These are phyloP conservation scores for Sinapis alba DNA, from an alignment of 441 rosid genomes.

Conservation along the genomic window DNA sequence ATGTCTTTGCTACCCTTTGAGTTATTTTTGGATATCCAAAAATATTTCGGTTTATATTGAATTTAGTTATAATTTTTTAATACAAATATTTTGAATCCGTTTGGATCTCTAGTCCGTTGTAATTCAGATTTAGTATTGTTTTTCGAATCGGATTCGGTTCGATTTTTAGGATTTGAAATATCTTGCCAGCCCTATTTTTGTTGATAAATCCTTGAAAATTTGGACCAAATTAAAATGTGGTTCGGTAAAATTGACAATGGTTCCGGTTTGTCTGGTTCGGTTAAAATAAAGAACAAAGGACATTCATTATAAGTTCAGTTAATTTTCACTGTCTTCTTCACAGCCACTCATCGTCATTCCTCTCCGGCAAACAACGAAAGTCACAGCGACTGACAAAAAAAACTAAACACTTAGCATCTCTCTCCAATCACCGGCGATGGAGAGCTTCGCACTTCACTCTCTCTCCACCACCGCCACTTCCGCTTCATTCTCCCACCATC, in stretches of 20 bases:
- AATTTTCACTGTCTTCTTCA: slow-evolving; percentile 4
- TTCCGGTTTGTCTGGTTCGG: slow-evolving; percentile 4
- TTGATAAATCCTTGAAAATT: neutral
- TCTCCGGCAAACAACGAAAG: slow-evolving; percentile 23
- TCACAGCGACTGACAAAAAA: neutral
- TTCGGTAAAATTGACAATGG: neutral
- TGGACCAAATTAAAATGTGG: neutral
- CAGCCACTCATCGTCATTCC: slow-evolving; percentile 11
- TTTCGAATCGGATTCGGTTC: too few relatives aligned
- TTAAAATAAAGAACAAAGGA: neutral
- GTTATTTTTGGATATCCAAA: too few relatives aligned
- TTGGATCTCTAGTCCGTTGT: too few relatives aligned
- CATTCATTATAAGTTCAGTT: neutral
- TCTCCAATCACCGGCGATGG: slow-evolving; percentile 51
- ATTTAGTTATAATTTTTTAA: too few relatives aligned
- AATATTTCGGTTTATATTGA: too few relatives aligned
- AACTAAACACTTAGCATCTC: neutral
- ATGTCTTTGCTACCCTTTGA: too few relatives aligned
- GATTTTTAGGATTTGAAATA: too few relatives aligned
- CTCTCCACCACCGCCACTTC: slow-evolving; percentile 51
- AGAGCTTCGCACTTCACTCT: slow-evolving; percentile 67
- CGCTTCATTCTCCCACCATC: slow-evolving; percentile 25
- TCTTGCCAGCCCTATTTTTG: too few relatives aligned
- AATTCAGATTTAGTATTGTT: too few relatives aligned
- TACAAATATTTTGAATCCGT: too few relatives aligned